Conservation (phyloP, 768 basidiomycete genomes). For the Boletus rex-veris region DNA sequence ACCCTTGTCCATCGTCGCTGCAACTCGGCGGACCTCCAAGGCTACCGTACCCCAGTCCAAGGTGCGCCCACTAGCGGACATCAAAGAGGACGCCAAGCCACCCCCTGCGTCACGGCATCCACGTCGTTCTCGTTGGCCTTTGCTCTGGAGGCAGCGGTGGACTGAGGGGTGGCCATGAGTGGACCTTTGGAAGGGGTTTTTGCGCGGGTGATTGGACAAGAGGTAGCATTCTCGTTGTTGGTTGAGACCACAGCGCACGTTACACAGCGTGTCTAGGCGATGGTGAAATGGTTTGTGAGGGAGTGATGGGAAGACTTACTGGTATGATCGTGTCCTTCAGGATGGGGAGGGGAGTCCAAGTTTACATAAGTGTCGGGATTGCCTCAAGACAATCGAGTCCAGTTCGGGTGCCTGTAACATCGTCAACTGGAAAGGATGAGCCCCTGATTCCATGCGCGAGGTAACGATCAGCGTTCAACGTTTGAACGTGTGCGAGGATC, state of each 20-base stretch:
- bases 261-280: conserved; percentile 57
- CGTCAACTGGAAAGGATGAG: too few relatives aligned
- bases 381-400: too few relatives aligned
- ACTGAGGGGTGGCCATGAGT: conserved; percentile 34
- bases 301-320: conserved; percentile 27
- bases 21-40: conserved; percentile 38
- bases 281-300: not conserved
- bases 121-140: conserved; percentile 40
- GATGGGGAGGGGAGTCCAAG: too few relatives aligned
- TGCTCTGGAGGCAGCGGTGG: conserved; percentile 35
- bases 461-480: too few relatives aligned
- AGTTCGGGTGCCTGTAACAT: too few relatives aligned
- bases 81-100: conserved; percentile 26
- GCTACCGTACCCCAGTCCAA: conserved; percentile 21
- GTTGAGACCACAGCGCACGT: conserved; percentile 51
- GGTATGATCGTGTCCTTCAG: conserved; percentile 37
- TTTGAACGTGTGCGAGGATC: too few relatives aligned
- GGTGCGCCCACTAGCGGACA: conserved; percentile 24
- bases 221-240: conserved; percentile 67
- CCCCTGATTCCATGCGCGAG: too few relatives aligned
- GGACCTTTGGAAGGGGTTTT: conserved; percentile 47
- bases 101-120: conserved; percentile 38
- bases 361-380: too few relatives aligned
- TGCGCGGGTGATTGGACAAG: conserved; percentile 59
- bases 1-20: conserved; percentile 52